These are phyloP conservation scores for Colletotrichum sp. DNA, from an alignment of 2,329 filamentous ascomycete genomes.

Conservation along the genomic window DNA sequence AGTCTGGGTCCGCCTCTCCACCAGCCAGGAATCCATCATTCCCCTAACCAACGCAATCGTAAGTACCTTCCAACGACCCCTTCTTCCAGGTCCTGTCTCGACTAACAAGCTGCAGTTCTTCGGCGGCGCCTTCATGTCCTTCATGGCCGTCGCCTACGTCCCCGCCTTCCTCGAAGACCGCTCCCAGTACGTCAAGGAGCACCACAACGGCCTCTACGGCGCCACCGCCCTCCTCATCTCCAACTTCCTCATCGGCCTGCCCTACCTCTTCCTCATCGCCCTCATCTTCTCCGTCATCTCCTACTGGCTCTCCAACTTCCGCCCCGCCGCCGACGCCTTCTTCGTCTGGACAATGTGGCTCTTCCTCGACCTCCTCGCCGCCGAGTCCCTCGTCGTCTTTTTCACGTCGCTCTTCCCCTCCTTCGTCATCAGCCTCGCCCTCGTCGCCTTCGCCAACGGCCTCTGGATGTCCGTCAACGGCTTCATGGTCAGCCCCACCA, in stretches of 20 bases:
- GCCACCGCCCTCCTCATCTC: constrained; percentile 74
- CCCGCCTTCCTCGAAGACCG: constrained; percentile 84
- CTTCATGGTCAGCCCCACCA: constrained; percentile 75
- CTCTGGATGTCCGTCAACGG: constrained; percentile 89
- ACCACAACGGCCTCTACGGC: constrained; percentile 81
- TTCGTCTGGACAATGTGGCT: constrained; percentile 84
- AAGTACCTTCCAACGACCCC: background rate
- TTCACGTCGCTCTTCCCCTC: constrained; percentile 75
- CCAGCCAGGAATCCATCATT: constrained; percentile 75
- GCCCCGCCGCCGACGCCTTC: constrained; percentile 68
- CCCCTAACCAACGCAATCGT: constrained; percentile 80
- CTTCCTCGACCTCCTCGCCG: constrained; percentile 82
- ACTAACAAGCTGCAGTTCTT: constrained; percentile 54
- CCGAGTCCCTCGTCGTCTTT: constrained; percentile 82
- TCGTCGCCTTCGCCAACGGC: constrained; percentile 85
- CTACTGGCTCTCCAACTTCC: constrained; percentile 84
- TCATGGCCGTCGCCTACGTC: constrained; percentile 86
- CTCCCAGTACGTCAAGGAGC: constrained; percentile 75
- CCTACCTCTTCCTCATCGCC: constrained; percentile 80
- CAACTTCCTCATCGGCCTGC: constrained; percentile 83
- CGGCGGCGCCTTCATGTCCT: constrained; percentile 76
- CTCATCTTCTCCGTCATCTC: constrained; percentile 76
- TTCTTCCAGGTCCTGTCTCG: background rate
- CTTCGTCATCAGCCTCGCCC: constrained; percentile 80
- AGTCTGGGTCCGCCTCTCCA: constrained; percentile 77